These are phyloP conservation scores for Solanum virginianum DNA, from an alignment of 257 asterid species.

Conservation along the genomic window DNA sequence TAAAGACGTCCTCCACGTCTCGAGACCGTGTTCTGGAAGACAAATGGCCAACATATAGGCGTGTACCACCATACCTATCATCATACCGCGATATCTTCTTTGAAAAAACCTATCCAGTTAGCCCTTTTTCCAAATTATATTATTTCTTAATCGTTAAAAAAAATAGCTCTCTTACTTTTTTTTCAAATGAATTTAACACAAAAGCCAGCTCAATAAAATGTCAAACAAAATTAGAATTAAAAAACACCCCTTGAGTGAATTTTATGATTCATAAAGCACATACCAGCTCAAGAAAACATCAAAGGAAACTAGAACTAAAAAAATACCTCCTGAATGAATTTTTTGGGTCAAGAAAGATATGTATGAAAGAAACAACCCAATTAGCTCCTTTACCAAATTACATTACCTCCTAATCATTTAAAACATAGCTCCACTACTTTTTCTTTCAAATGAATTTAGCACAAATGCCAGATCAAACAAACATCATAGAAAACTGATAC, in stretches of 20 bases:
- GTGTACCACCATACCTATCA: conserved; percentile 35
- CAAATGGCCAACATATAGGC: conserved; percentile 48
- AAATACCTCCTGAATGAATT: too few species aligned
- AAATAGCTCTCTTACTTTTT: neutral
- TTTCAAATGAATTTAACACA: neutral
- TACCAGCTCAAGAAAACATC: neutral
- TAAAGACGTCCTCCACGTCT: conserved; percentile 44
- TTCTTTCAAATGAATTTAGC: neutral
- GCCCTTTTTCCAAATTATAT: neutral
- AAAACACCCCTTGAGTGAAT: neutral
- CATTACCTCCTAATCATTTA: neutral
- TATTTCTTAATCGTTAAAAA: neutral
- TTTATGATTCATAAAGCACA: neutral
- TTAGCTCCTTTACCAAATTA: neutral
- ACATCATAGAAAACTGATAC: neutral
- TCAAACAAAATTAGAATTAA: too few species aligned
- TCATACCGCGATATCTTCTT: conserved; percentile 47
- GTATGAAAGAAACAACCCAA: neutral
- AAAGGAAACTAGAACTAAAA: neutral
- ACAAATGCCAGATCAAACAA: neutral
- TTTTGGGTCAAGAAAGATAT: neutral
- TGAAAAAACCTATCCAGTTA: neutral
- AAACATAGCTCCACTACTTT: neutral
- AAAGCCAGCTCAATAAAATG: neutral
- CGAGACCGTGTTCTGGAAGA: conserved; percentile 47